Evolutionary conservation across 2,329 filamentous ascomycete species (phyloP), one percentile per base, ranked within the genome.

Genomic region (Fusarium illudens): DNA sequence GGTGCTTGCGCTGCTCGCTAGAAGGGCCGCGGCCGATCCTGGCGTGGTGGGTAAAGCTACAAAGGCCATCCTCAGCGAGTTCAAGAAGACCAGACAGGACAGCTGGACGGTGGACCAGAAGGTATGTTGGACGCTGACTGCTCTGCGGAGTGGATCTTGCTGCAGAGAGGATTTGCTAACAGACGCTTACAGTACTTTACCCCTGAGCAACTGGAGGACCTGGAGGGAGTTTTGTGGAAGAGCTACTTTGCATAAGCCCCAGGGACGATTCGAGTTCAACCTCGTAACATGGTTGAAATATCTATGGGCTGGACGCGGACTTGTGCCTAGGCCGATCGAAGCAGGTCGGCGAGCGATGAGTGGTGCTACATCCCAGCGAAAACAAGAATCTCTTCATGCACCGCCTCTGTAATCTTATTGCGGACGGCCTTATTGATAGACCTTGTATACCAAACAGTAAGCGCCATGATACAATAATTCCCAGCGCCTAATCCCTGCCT

Each of bases 1-100:
- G 74, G 91, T 97, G 25, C 82, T 99, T 55, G 94, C 95, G 11
- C 91, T 90, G 11, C 81, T 99, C 67, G 96, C 95, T 6, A 89
- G 91, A 33, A 90, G 91, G 70, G 94, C 96, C 10, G 94, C 95
- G 1, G 92, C 89, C 48, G 96, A 99, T 75, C 89, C 93, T 0
- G 96, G 96, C 1, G 90, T 96, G 61, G 94, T 99, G 57, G 96
- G 96, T 3, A 97, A 97, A 80, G 96, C 95, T 62, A 96, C 97
- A 11, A 99, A 99, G 86, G 87, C 87, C 17, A 94, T 97, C 33
- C 83, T 99, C 69, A 94, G 94, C 64, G 96, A 99, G 75, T 99
- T 99, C 85, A 99, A 99, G 84, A 99, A 99, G 87, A 99, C 96
- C 46, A 90, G 96, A 78, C 96, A 99, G 79, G 96, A 99, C 83